Base-by-base conservation (phyloP, 176 grass and related monocot genomes). In the Carex myosuroides region DNA sequence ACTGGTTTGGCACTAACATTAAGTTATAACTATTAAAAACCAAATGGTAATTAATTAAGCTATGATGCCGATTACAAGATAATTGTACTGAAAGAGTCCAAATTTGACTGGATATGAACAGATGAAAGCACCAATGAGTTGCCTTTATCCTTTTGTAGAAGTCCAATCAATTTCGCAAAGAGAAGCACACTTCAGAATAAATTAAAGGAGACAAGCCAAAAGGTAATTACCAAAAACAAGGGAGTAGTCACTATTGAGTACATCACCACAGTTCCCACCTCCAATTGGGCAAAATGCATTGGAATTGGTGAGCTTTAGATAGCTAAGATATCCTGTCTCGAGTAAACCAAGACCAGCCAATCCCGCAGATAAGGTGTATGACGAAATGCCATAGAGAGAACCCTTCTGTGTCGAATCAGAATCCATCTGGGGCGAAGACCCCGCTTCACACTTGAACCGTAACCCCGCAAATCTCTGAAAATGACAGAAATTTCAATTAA, bases 291-390 rank as follows among this genome's bases (percentile, higher is more conserved):
- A 98, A 84, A 98, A 94, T 35, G 91, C 92, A 84, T 92, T 92
- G 17, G 90, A 94, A 66, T 84, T 85, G 5, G 87, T 88, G 86
- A 98, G 79, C 86, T 98, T 98, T 70, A 94, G 82, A 81, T 93
- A 98, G 37, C 85, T 94, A 64, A 98, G 92, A 79, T 98, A 98
- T 13, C 87, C 88, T 11, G 92, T 93, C 92, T 98, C 95, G 39
- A 98, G 22, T n/a, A 94, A 86, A 24, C 95, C 95, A 73, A 94
- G 60, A 29, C 85, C 81, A 46, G 90, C 90, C 37, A 93, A 37
- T 0, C 90, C 95, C 3, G 91, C 91, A n/a, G 87, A 82, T 89
- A 82, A 93, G 72, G 61, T 86, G 86, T 87, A 87, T 68, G 91
- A 90, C 60, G 90, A 84, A 91, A 93, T 80, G 79, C 92, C 89